Conservation (phyloP, 805 yeast genomes). For the Nakazawaea holstii region DNA sequence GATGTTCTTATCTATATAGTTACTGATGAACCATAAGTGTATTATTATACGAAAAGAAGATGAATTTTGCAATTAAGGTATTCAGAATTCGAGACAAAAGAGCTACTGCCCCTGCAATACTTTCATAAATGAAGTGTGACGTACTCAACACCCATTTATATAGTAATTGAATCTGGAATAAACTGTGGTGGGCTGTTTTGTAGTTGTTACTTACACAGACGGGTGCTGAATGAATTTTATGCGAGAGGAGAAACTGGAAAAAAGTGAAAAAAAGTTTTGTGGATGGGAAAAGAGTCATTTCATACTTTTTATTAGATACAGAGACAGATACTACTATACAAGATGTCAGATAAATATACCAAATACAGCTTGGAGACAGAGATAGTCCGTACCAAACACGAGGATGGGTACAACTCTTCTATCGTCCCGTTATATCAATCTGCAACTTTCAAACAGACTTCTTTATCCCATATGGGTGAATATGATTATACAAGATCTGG, state of each 20-base stretch:
- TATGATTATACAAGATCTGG: slow-evolving; percentile 90
- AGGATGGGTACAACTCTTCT: slow-evolving; percentile 73
- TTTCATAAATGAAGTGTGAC: too few species aligned
- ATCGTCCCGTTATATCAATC: slow-evolving; percentile 88
- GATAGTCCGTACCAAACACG: slow-evolving; percentile 53
- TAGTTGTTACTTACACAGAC: too few species aligned
- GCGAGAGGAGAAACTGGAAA: background rate
- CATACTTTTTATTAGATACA: too few species aligned
- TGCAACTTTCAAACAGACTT: slow-evolving; percentile 87
- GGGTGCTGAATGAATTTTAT: too few species aligned
- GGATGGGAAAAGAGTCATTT: background rate
- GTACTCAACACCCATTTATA: too few species aligned
- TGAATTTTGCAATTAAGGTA: too few species aligned
- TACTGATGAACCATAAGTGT: too few species aligned
- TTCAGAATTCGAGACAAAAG: too few species aligned
- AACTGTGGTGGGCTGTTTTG: background rate
- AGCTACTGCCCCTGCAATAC: too few species aligned
- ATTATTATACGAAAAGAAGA: too few species aligned
- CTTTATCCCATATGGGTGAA: slow-evolving; percentile 69
- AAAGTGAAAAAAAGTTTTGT: background rate
- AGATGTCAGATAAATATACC: slow-evolving; percentile 15
- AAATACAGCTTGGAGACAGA: slow-evolving; percentile 62
- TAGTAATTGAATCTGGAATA: too few species aligned
- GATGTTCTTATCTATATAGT: too few species aligned
- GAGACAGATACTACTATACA: background rate